These are phyloP conservation scores for Alliaria petiolata DNA, from an alignment of 345 rosid species.

Conservation along the genomic window DNA sequence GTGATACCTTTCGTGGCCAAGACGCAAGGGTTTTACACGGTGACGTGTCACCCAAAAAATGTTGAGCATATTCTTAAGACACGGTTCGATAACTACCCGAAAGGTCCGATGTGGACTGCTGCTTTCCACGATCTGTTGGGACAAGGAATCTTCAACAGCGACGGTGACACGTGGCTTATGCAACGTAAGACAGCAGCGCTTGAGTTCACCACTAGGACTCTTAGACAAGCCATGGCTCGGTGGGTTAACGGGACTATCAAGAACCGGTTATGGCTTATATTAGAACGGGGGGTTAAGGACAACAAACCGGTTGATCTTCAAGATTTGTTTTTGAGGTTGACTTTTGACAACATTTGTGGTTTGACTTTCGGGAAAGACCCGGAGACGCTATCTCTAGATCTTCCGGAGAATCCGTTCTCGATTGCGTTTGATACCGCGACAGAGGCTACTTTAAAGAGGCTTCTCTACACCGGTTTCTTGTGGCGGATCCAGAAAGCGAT, in stretches of 20 bases:
- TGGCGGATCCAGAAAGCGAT: constrained; percentile 67
- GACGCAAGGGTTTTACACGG: constrained; percentile 75
- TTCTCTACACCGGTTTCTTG: constrained; percentile 65
- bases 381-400: constrained; percentile 58
- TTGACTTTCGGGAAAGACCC: constrained; percentile 93
- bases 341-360: constrained; percentile 90
- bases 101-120: constrained; percentile 74
- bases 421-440: constrained; percentile 79
- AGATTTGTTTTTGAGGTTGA: constrained; percentile 77
- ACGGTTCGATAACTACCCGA: constrained; percentile 85
- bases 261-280: constrained; percentile 73
- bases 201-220: constrained; percentile 82
- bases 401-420: constrained; percentile 74
- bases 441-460: constrained; percentile 73
- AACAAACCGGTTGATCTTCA: constrained; percentile 61
- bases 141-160: constrained; percentile 85
- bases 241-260: constrained; percentile 89
- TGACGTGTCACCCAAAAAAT: constrained; percentile 88
- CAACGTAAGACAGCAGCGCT: constrained; percentile 90
- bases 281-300: constrained; percentile 49
- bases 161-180: constrained; percentile 90
- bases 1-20: constrained; percentile 67
- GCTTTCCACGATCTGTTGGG: constrained; percentile 88
- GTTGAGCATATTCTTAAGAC: constrained; percentile 78
- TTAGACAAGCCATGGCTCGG: constrained; percentile 91